These are phyloP conservation scores for Dactylorhiza incarnata DNA, from an alignment of 106 monocot species.

Conservation along the genomic window DNA sequence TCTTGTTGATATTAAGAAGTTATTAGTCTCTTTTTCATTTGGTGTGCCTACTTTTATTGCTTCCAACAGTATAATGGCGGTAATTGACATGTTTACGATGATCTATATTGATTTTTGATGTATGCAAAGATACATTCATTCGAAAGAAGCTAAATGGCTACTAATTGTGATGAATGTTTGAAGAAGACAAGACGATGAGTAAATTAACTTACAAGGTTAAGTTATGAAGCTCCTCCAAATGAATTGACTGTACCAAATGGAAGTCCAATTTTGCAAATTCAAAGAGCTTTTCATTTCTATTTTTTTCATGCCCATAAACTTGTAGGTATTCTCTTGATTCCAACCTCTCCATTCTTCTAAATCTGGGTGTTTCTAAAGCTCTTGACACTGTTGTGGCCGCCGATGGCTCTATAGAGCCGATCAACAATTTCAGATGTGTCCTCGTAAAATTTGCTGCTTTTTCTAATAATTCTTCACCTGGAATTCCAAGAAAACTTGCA, in stretches of 20 bases:
- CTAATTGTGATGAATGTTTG: background rate
- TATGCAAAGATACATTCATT: too few relatives aligned
- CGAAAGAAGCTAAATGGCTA: too few relatives aligned
- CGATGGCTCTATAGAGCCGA: background rate
- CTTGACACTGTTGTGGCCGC: background rate
- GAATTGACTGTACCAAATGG: background rate
- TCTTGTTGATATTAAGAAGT: too few relatives aligned
- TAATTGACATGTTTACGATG: too few relatives aligned
- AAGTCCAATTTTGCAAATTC: background rate
- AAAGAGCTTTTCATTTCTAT: background rate
- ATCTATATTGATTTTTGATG: too few relatives aligned
- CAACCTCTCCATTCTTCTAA: background rate
- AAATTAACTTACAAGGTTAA: background rate
- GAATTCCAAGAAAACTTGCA: slow-evolving; percentile 20
- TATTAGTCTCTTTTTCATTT: too few relatives aligned
- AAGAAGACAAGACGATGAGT: background rate
- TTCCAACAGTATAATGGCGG: too few relatives aligned
- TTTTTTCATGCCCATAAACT: background rate
- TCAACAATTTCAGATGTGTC: background rate
- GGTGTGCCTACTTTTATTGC: too few relatives aligned
- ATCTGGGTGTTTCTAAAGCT: background rate
- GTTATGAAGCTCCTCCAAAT: background rate
- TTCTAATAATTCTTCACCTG: slow-evolving; percentile 19
- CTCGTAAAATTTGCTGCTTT: slow-evolving; percentile 5
- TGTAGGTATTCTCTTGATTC: background rate